A percentile compares a stretch with the other conserved stretches of the same genome.
Evolutionary conservation across 257 asterid genomes (phyloP).

Genomic region (Solanum ossicruentum): DNA sequence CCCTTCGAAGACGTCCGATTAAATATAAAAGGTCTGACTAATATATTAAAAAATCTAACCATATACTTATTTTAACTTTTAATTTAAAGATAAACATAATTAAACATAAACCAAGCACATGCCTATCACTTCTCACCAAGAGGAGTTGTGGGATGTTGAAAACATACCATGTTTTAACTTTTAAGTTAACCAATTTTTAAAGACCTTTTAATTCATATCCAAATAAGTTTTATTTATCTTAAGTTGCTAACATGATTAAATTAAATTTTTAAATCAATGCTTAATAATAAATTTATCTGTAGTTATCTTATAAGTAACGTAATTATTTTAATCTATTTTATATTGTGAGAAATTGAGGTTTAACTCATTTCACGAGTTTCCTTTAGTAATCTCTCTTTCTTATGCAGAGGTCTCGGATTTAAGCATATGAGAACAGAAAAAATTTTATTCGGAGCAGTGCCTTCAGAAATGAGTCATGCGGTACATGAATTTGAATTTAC

Average conservation of each 20-base stretch:
- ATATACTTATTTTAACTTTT: too few species aligned
- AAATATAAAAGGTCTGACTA: too few species aligned
- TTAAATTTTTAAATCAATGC: neutral
- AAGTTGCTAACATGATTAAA: neutral
- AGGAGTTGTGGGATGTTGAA: neutral
- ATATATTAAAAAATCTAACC: too few species aligned
- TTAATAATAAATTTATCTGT: neutral
- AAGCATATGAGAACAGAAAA: neutral
- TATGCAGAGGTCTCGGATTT: neutral
- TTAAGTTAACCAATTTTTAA: neutral
- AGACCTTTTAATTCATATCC: neutral
- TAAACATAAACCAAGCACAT: neutral
- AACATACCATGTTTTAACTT: neutral
- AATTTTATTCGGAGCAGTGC: neutral
- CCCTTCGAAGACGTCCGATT: too few species aligned
- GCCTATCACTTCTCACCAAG: neutral
- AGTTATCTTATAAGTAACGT: neutral
- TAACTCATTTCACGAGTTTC: neutral
- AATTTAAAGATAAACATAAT: neutral
- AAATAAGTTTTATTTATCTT: neutral
- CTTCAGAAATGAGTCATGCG: accelerated
- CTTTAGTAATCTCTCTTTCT: too few species aligned
- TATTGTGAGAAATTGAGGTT: neutral
- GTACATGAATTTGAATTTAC: neutral
- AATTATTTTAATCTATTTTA: neutral